These are phyloP conservation scores for Parmelia sp. DNA, from an alignment of 495 filamentous ascomycete genomes.

Conservation along the genomic window DNA sequence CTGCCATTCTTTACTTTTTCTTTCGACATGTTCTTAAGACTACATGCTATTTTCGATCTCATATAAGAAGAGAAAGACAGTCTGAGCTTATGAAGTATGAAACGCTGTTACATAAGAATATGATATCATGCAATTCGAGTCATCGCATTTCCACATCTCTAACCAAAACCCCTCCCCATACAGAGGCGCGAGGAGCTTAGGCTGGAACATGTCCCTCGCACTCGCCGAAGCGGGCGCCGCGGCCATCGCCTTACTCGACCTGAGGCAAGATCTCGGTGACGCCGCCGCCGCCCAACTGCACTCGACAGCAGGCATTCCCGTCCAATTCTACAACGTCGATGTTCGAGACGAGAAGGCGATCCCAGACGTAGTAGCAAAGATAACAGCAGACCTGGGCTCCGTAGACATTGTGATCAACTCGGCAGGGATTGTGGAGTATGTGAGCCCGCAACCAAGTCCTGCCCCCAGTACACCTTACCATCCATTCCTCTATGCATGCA, in stretches of 20 bases:
- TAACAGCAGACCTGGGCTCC: conserved; percentile 52
- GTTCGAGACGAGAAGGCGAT: conserved; percentile 62
- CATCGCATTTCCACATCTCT: too few relatives aligned
- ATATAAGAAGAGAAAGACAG: too few relatives aligned
- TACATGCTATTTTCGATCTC: too few relatives aligned
- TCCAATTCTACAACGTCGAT: conserved; percentile 71
- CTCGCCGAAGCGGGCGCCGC: conserved; percentile 66
- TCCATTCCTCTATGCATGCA: conserved; percentile 29
- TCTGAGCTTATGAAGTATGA: too few relatives aligned
- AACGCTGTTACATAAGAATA: too few relatives aligned
- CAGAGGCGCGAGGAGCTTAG: conserved; percentile 70
- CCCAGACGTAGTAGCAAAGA: conserved; percentile 37
- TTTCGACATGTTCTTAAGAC: too few relatives aligned
- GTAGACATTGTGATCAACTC: conserved; percentile 75
- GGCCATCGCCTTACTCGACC: conserved; percentile 67
- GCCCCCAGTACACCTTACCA: background rate
- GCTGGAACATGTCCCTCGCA: conserved; percentile 69
- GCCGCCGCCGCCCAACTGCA: conserved; percentile 58
- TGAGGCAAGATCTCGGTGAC: conserved; percentile 66
- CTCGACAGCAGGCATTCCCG: conserved; percentile 59
- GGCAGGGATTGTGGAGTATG: conserved; percentile 78
- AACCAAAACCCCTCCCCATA: background rate
- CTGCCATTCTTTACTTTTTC: too few relatives aligned
- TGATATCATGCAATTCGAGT: too few relatives aligned
- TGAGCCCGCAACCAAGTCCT: too few relatives aligned